Evolutionary conservation across 169 alveolate genomes (phyloP).

Genomic region (Plasmodium blacklocki): DNA sequence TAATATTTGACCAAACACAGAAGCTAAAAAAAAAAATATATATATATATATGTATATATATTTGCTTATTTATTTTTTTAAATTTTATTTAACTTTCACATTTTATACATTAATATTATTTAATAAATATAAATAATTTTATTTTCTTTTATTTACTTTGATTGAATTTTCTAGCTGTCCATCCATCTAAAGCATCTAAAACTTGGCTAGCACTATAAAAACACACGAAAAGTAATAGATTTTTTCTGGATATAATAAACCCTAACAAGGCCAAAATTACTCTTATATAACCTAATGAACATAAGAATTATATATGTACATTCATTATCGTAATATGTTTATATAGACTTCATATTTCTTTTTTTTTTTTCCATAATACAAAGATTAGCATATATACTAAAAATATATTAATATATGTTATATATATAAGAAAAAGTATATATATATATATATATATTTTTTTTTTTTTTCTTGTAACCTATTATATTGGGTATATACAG

Average conservation of each 20-base stretch:
- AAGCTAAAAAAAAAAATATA: slow-evolving; percentile 43
- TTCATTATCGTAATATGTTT: neutral
- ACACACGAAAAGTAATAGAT: slow-evolving; percentile 17
- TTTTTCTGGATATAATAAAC: slow-evolving; percentile 24
- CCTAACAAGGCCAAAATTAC: slow-evolving; percentile 39
- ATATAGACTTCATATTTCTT: neutral
- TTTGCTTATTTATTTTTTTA: neutral
- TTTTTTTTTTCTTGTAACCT: slow-evolving; percentile 38
- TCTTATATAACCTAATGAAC: slow-evolving; percentile 59
- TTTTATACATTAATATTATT: neutral
- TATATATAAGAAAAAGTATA: neutral
- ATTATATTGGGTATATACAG: slow-evolving; percentile 70
- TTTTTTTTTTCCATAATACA: too few relatives aligned
- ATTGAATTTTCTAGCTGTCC: slow-evolving; percentile 73
- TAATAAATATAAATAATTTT: neutral
- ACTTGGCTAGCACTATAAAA: slow-evolving; percentile 56
- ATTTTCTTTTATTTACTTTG: slow-evolving; percentile 37
- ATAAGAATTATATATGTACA: neutral
- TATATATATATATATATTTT: neutral
- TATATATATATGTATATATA: slow-evolving; percentile 11
- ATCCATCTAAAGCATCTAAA: slow-evolving; percentile 69
- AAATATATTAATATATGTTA: neutral
- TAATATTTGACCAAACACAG: slow-evolving; percentile 68
- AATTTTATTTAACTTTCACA: neutral
- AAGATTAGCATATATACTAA: neutral